These are phyloP conservation scores for Marchantia polymorpha DNA, from an alignment of 225 moss, liverwort and hornwort genomes.

Conservation along the genomic window DNA sequence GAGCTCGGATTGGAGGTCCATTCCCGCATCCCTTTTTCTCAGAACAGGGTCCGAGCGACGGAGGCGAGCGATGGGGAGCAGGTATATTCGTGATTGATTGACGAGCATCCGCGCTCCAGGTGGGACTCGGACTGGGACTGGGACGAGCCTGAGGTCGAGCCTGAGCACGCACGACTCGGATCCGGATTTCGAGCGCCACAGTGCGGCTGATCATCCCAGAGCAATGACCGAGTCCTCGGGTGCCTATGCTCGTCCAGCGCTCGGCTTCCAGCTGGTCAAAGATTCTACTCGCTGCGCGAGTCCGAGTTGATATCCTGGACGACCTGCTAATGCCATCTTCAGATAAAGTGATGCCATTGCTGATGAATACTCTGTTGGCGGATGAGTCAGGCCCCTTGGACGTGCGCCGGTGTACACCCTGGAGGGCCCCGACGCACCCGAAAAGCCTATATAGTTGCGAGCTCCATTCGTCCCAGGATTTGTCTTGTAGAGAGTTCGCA, in stretches of 20 bases:
- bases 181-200: neutral
- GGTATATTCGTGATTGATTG: neutral
- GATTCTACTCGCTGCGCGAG: neutral
- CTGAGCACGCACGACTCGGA: neutral
- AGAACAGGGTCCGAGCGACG: neutral
- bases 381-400: neutral
- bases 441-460: neutral
- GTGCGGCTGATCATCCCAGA: neutral
- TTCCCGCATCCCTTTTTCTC: neutral
- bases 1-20: too few species aligned
- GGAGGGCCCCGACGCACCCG: neutral
- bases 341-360: neutral
- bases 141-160: neutral
- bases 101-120: neutral
- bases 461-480: neutral
- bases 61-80: neutral
- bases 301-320: neutral
- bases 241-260: neutral
- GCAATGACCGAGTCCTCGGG: neutral
- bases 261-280: neutral
- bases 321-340: neutral
- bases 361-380: neutral
- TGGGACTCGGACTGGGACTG: neutral
- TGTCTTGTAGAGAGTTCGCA: neutral
- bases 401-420: conserved; percentile 2